These are phyloP conservation scores for Monosporascus sp. DNA, from an alignment of 2,329 filamentous ascomycete species.

Conservation along the genomic window DNA sequence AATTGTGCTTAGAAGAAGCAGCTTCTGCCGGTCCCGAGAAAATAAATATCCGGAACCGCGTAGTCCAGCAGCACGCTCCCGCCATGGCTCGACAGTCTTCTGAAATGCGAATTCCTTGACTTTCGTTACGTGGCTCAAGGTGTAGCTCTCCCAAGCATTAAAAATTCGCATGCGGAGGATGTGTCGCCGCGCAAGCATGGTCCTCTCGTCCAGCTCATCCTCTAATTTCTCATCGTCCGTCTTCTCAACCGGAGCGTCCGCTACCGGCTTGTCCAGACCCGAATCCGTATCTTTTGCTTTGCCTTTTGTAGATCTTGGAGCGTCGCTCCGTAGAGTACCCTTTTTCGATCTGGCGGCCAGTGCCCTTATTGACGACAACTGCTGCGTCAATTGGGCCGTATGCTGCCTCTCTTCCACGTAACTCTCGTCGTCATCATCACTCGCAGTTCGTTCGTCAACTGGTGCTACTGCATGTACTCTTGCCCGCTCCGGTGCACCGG, in stretches of 20 bases:
- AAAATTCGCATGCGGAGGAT: slow-evolving; percentile 30
- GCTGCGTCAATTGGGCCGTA: neutral
- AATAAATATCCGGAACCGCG: neutral
- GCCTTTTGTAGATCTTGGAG: neutral
- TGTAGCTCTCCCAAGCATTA: slow-evolving; percentile 26
- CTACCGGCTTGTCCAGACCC: neutral
- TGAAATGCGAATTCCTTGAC: slow-evolving; percentile 16
- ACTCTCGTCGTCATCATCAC: neutral
- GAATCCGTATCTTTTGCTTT: neutral
- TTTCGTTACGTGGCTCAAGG: slow-evolving; percentile 16
- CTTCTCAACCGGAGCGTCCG: slow-evolving; percentile 2
- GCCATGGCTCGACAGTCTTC: slow-evolving; percentile 7
- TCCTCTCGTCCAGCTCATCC: slow-evolving; percentile 23
- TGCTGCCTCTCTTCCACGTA: neutral
- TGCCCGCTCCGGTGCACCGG: too few species aligned
- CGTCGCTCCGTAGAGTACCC: neutral
- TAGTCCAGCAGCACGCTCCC: neutral
- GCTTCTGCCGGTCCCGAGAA: neutral
- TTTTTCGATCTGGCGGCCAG: neutral
- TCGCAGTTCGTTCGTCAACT: neutral
- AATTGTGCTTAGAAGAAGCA: neutral
- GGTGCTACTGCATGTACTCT: too few species aligned
- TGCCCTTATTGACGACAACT: neutral
- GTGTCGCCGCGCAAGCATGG: slow-evolving; percentile 26
- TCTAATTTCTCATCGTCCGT: slow-evolving; percentile 7